Base-by-base conservation (phyloP, 352 stramenopile genomes). In the Phytopythium mirpurense region DNA sequence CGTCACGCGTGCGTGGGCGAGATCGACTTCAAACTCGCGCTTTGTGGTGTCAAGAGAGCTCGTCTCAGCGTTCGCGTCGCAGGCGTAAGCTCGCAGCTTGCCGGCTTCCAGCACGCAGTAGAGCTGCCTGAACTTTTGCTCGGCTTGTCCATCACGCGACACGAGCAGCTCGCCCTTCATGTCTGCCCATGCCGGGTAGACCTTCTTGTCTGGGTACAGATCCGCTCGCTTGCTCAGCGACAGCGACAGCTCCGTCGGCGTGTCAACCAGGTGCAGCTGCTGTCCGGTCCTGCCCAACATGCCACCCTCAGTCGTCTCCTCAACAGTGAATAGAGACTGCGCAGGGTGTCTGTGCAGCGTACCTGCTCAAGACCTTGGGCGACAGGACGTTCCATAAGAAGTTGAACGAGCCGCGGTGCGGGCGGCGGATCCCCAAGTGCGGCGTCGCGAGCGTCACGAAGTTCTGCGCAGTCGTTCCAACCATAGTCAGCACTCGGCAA, bases 391-490 rank as follows among this genome's bases (percentile, higher is more conserved):
- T 93, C 56, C 75, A 78, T 23, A 93, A 45, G 29, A 74, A 69
- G 56, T 91, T 93, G 26, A 80, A 66, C 11, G 68, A 62, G 5
- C 74, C 75, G 15, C 75, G 72, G 48, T 72, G 68, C 27, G 83
- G 74, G 19, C 75, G 74, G 24, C 80, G 78, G 26, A 88, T 87
- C 43, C 83, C 83, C 48, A 93, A 58, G 40, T 93, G 80, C n/a
- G 83, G 82, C 31, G 78, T 78, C 38, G 82, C 82, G 34, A 93
- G 60, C 35, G 82, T 85, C 45, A 93, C 76, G 38, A 93, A 89
- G 58, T 91, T 93, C 83, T 93, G 59, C 34, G 56, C 32, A 53
- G n/a, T 11, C 37, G 54, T 19, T 7, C 26, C 36, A 21, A 48
- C 14, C 15, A 37, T 18, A 26, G 37, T 62, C 18, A 52, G 18